These are phyloP conservation scores for Cucurbita argyrosperma DNA, from an alignment of 306 rosid species.

Conservation along the genomic window DNA sequence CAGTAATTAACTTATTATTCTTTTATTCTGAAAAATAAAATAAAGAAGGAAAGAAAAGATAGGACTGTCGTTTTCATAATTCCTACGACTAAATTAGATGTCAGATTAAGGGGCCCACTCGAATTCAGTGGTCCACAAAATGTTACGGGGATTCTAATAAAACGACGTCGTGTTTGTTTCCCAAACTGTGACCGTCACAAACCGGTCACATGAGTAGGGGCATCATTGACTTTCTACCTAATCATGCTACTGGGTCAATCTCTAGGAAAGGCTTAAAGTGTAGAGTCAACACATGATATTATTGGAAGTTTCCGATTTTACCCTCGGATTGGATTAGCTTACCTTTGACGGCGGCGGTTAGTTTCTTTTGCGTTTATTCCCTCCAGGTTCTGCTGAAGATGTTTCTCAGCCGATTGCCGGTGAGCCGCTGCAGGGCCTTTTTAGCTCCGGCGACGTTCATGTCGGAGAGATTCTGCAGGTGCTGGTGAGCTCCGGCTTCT, in stretches of 20 bases:
- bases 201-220: background rate
- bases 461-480: slow-evolving; percentile 27
- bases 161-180: background rate
- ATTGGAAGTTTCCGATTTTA: background rate
- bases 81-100: background rate
- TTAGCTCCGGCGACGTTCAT: slow-evolving; percentile 36
- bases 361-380: slow-evolving; percentile 26
- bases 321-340: background rate
- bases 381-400: slow-evolving; percentile 36
- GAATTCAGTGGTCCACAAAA: background rate
- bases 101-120: background rate
- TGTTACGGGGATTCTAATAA: background rate
- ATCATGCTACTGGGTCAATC: background rate
- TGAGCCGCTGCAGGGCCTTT: slow-evolving; percentile 34
- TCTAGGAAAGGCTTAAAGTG: background rate
- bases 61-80: background rate
- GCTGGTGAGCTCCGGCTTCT: slow-evolving; percentile 29
- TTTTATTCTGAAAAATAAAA: no score
- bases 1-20: background rate
- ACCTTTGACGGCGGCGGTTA: slow-evolving; percentile 34
- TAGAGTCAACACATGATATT: background rate
- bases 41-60: background rate
- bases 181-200: background rate
- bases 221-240: slow-evolving; percentile 3
- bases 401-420: slow-evolving; percentile 30